These are phyloP conservation scores for Botrytis aclada DNA, from an alignment of 2,329 filamentous ascomycete genomes.

Conservation along the genomic window DNA sequence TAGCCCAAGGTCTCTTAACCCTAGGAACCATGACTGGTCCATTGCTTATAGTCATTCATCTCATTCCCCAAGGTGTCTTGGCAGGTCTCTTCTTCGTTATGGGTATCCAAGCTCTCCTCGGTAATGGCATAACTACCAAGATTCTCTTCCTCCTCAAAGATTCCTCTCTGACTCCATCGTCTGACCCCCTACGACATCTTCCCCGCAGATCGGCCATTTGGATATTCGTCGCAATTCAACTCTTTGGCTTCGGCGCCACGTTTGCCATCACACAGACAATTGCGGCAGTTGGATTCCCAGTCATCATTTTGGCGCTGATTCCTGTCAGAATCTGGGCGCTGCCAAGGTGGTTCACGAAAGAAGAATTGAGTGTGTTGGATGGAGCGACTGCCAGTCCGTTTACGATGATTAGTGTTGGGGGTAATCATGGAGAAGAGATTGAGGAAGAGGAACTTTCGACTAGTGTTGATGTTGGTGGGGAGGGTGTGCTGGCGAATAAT, in stretches of 20 bases:
- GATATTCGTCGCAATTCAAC: constrained; percentile 66
- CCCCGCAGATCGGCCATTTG: constrained; percentile 64
- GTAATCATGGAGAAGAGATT: constrained; percentile 39
- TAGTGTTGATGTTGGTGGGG: constrained; percentile 18
- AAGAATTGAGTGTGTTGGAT: constrained; percentile 45
- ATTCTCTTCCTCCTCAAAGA: constrained; percentile 68
- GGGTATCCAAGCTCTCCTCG: constrained; percentile 74
- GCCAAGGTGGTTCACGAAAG: constrained; percentile 33
- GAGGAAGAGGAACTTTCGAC: constrained; percentile 20
- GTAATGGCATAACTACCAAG: constrained; percentile 74
- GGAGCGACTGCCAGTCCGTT: constrained; percentile 62
- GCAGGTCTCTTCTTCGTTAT: constrained; percentile 83
- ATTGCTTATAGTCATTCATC: constrained; percentile 68
- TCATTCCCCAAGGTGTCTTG: constrained; percentile 76
- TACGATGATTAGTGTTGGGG: constrained; percentile 37
- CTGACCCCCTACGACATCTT: constrained; percentile 59
- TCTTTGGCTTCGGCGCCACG: constrained; percentile 70
- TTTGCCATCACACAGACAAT: constrained; percentile 83
- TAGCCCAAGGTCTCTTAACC: constrained; percentile 73
- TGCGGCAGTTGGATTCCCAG: constrained; percentile 75
- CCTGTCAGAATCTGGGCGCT: constrained; percentile 41
- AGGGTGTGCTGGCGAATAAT: constrained; percentile 22
- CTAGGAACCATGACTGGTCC: constrained; percentile 77
- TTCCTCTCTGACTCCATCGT: constrained; percentile 54
- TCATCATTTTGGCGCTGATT: constrained; percentile 33